Conservation (phyloP, 208 protist species). For the Entamoeba histolytica region DNA sequence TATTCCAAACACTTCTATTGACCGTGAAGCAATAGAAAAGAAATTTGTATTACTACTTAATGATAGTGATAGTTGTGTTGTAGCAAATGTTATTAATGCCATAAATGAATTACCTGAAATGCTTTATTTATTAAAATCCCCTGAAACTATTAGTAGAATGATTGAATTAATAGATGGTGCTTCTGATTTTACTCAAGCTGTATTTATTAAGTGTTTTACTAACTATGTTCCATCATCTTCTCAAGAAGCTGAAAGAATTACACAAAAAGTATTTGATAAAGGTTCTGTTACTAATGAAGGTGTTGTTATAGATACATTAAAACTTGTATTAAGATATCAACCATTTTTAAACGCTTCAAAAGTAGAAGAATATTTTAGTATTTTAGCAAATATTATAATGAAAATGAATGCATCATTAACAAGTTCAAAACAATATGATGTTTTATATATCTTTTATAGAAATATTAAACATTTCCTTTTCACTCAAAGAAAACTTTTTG, state of each 20-base stretch:
- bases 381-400: neutral
- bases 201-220: neutral
- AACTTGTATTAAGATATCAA: neutral
- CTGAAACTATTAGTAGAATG: neutral
- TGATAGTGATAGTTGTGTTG: slow-evolving; percentile 77
- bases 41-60: slow-evolving; percentile 49
- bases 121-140: neutral
- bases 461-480: slow-evolving; percentile 1
- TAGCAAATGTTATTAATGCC: slow-evolving; percentile 69
- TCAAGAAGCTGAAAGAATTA: neutral
- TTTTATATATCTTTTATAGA: slow-evolving; percentile 10
- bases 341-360: slow-evolving; percentile 6
- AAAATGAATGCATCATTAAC: slow-evolving; percentile 1
- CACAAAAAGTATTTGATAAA: slow-evolving; percentile 13
- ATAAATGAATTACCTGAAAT: slow-evolving; percentile 62
- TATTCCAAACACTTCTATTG: slow-evolving; percentile 56
- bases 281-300: neutral
- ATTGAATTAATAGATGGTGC: neutral
- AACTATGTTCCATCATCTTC: neutral
- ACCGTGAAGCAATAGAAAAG: slow-evolving; percentile 54
- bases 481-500: neutral
- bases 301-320: neutral
- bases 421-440: neutral
- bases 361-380: neutral
- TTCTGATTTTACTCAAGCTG: neutral